Conservation (phyloP, 345 rosid species). For the Abelmoschus esculentus region DNA sequence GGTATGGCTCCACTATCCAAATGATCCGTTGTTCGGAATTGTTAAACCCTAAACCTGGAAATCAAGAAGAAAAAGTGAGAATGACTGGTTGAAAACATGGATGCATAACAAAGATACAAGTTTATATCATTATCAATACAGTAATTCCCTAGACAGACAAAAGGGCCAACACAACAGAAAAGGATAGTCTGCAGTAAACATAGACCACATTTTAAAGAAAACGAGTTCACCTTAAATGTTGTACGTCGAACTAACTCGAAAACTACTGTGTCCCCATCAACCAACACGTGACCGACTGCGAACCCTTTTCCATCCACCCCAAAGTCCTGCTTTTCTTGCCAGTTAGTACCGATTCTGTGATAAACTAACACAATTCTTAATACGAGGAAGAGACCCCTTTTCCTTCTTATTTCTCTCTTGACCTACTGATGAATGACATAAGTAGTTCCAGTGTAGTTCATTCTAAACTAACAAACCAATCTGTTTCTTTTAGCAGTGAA, state of each 20-base stretch:
- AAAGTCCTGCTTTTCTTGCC: conserved; percentile 43
- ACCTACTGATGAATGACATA: not conserved
- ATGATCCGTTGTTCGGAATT: not conserved
- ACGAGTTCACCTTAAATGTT: conserved; percentile 38
- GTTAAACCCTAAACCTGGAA: conserved; percentile 31
- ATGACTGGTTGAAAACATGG: not conserved
- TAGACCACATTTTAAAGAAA: not conserved
- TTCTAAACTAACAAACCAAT: no score
- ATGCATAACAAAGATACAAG: no score
- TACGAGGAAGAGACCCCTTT: not conserved
- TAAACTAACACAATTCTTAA: not conserved
- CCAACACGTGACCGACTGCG: conserved; percentile 51
- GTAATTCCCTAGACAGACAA: not conserved
- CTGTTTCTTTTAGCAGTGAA: no score
- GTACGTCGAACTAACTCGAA: conserved; percentile 28
- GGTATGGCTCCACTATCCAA: no score
- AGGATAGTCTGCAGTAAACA: not conserved
- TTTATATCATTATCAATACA: no score
- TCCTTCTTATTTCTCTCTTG: conserved; percentile 3
- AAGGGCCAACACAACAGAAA: not conserved
- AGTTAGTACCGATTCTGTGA: conserved; percentile 5
- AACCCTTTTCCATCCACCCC: conserved; percentile 76
- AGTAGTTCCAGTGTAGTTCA: no score
- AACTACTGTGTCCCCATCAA: conserved; percentile 57
- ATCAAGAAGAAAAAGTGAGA: not conserved